These are phyloP conservation scores for Microsporum audouinii DNA, from an alignment of 2,329 filamentous ascomycete species.

Conservation along the genomic window DNA sequence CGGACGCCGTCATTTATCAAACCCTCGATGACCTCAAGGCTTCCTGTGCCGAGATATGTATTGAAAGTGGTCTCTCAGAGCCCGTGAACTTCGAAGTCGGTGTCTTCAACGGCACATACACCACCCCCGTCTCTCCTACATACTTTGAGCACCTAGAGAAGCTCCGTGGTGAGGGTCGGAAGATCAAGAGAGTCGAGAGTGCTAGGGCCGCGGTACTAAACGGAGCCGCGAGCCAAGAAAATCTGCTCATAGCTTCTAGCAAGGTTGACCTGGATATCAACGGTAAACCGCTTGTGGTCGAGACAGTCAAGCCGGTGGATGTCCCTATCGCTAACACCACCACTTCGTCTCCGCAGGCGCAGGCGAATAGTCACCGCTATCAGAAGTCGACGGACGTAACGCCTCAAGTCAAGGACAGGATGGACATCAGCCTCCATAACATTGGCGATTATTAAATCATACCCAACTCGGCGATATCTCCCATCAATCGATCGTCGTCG, in stretches of 20 bases:
- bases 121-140: constrained; percentile 63
- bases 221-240: constrained; percentile 48
- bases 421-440: constrained; percentile 54
- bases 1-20: constrained; percentile 67
- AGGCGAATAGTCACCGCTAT: not conserved
- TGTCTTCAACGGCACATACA: constrained; percentile 80
- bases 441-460: constrained; percentile 34
- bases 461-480: not conserved
- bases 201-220: constrained; percentile 55
- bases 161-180: constrained; percentile 58
- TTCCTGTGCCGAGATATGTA: constrained; percentile 61
- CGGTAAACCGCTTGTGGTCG: constrained; percentile 37
- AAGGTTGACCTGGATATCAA: constrained; percentile 47
- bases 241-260: constrained; percentile 52
- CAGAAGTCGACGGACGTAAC: constrained; percentile 18
- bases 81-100: constrained; percentile 69
- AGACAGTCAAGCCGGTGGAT: constrained; percentile 35
- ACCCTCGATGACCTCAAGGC: constrained; percentile 66
- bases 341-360: not conserved
- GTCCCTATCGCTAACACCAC: not conserved
- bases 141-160: constrained; percentile 75
- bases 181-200: constrained; percentile 53
- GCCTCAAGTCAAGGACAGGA: constrained; percentile 37
- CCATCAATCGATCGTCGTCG: not conserved
- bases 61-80: constrained; percentile 42